Base-by-base conservation (phyloP, 2,329 filamentous ascomycete species). In the Domatiomyces globalis region DNA sequence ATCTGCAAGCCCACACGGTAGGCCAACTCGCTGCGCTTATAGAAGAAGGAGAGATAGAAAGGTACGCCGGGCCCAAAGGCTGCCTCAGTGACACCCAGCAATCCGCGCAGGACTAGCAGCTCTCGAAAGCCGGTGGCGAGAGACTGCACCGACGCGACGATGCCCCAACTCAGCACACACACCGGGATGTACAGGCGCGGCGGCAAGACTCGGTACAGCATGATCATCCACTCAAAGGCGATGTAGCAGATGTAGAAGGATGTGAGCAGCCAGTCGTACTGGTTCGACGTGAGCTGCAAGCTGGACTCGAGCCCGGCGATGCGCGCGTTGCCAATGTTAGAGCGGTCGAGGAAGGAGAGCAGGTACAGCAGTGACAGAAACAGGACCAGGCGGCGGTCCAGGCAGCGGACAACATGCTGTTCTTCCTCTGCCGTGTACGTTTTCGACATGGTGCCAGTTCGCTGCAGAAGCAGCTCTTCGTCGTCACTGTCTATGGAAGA, bases 1-100 rank as follows among this genome's bases (percentile, higher is more conserved):
- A 95, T 82, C 67, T 95, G 94, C 1, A 94, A 75, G 19, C 87
- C 89, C 0, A 85, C 92, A 39, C 89, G 75, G 54, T 92, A 83
- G 0, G 89, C 90, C 33, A 95, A 71, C 66, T 96, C 90, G 46
- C 79, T 70, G 5, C 77, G 69, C 12, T 71, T 73, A 63, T 77
- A 83, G 67, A 83, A 83, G 60, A 81, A 76, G 0, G 78, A 80
- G 7, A 83, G 65, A 55, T 80, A 83, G 61, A 81, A 81, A 0
- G 80, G 80, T 0, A 82, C 74, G 4, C 80, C 80, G 0, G 79
- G 78, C 1, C 74, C 73, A 59, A 83, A 83, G 0, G 78, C 79
- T 0, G 79, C 79, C 65, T 83, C 79, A 10, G 73, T 70, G 45
- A 80, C 69, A 0, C 77, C 78, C 2, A 81, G 70, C 2, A 68